Base-by-base conservation (phyloP, 768 basidiomycete species). In the Hypsizygus marmoreus region DNA sequence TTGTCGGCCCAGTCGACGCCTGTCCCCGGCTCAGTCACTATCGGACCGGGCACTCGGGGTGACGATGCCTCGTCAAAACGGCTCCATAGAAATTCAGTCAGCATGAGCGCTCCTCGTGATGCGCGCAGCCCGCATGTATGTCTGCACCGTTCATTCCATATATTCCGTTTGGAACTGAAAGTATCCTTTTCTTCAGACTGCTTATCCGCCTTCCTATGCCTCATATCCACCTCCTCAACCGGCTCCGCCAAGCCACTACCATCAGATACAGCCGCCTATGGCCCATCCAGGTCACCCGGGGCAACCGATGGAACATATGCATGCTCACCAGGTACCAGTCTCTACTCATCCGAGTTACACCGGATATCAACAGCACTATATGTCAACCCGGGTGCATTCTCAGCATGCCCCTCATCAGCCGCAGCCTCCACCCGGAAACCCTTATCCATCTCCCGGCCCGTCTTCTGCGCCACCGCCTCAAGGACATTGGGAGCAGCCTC, bases 61-160 rank as follows among this genome's bases (percentile, higher is more conserved):
- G 73, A 74, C 32, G 74, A 71, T 6, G 5, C 53, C 4, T 53
- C 69, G 38, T 54, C 63, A 20, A 80, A 79, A 65, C 68, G 78
- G 46, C 59, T 71, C 24, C n/a, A n/a, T n/a, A 70, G 77, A 48
- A 67, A 66, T 42, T 66, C 72, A 11, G 45, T 61, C 12, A 68
- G 67, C 50, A 69, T 66, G 37, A 57, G 50, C 35, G 49, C 57
- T 34, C 61, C 73, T 66, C 79, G 67, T 68, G 73, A 79, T 52
- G 66, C 62, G 44, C 78, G 78, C 52, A 65, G 71, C 33, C 63
- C 72, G 61, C 76, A 80, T 69, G 79, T 81, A 74, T 69, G 71
- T 65, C 13, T 51, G 12, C 6, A 37, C 41, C 45, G 39, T 41
- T 53, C 30, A 19, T 43, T 36, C 17, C 26, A 31, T 47, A n/a